A percentile compares a stretch with the other conserved stretches of the same genome.
phyloP scores from a whole-genome alignment of 164 flowering plant species.

The Magnolia changhungtana region DNA sequence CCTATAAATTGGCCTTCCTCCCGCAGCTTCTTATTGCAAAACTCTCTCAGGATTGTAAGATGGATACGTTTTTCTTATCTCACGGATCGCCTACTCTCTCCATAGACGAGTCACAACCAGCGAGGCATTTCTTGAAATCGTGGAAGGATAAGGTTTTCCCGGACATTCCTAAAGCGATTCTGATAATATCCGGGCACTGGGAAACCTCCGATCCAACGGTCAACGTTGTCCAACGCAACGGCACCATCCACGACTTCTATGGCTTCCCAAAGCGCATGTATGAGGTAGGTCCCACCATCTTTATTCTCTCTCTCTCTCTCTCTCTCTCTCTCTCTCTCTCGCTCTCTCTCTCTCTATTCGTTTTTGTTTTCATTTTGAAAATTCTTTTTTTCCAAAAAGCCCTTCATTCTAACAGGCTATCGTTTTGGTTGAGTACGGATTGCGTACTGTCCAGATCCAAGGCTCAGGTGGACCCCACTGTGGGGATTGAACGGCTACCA shows the following conservation, averaged over 20 bases:
- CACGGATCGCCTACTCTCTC: constrained; percentile 32
- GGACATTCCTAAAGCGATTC: constrained; percentile 50
- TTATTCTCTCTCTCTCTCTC: background rate
- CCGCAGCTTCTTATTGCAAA: background rate
- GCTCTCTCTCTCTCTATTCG: background rate
- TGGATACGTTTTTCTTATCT: constrained; percentile 31
- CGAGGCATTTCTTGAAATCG: constrained; percentile 42
- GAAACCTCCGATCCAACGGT: constrained; percentile 64
- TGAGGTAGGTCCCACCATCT: constrained; percentile 36
- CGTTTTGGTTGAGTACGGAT: too few relatives aligned
- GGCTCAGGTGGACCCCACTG: too few relatives aligned
- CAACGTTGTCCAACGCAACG: constrained; percentile 37
- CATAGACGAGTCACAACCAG: constrained; percentile 34
- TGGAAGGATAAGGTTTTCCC: constrained; percentile 37
- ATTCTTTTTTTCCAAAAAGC: too few relatives aligned
- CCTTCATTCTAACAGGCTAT: too few relatives aligned
- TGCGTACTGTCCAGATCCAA: too few relatives aligned
- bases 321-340: background rate
- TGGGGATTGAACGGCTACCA: too few relatives aligned
- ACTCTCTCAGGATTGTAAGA: background rate
- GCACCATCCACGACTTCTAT: constrained; percentile 74
- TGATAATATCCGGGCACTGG: constrained; percentile 81
- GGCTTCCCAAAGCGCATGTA: constrained; percentile 74
- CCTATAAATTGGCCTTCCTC: too few relatives aligned
- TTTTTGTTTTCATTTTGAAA: too few relatives aligned